Conservation (phyloP, 441 rosid species). For the Raphanus hybrid region DNA sequence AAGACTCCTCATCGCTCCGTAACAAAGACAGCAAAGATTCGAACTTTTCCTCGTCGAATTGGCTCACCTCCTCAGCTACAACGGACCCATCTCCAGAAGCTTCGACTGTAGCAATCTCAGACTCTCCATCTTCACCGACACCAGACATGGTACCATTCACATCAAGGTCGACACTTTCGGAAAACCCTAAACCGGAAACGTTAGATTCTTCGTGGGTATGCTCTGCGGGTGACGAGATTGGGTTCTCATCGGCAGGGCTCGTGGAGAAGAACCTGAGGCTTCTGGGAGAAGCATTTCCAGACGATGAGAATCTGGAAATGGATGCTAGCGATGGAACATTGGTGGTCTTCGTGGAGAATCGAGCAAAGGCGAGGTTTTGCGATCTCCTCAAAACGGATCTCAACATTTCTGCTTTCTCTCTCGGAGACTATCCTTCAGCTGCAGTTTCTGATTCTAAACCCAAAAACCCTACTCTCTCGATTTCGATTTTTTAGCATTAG, state of each 20-base stretch:
- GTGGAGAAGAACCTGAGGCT: slow-evolving; percentile 47
- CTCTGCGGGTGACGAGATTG: slow-evolving; percentile 35
- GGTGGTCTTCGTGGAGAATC: slow-evolving; percentile 43
- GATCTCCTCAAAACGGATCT: slow-evolving; percentile 53
- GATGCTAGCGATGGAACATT: slow-evolving; percentile 20
- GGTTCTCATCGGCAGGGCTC: slow-evolving; percentile 11
- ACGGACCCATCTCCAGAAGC: slow-evolving; percentile 33
- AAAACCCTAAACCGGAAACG: slow-evolving; percentile 30
- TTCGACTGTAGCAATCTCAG: slow-evolving; percentile 21
- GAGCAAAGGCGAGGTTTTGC: slow-evolving; percentile 30
- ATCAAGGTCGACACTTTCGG: slow-evolving; percentile 35
- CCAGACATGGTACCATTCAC: slow-evolving; percentile 22
- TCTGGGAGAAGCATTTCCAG: slow-evolving; percentile 35
- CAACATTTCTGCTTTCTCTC: slow-evolving; percentile 55
- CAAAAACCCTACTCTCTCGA: slow-evolving; percentile 35
- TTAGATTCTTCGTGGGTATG: slow-evolving; percentile 19
- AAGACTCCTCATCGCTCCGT: slow-evolving; percentile 68
- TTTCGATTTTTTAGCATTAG: background rate
- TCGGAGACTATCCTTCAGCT: background rate
- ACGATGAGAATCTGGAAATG: slow-evolving; percentile 35
- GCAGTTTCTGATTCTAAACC: slow-evolving; percentile 33
- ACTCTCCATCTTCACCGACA: slow-evolving; percentile 35
- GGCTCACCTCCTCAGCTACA: slow-evolving; percentile 37
- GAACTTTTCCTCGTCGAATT: slow-evolving; percentile 57
- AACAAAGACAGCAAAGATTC: slow-evolving; percentile 66